Conservation (phyloP, 192 early-diverging fungal genomes). For the Gonapodya sp. region DNA sequence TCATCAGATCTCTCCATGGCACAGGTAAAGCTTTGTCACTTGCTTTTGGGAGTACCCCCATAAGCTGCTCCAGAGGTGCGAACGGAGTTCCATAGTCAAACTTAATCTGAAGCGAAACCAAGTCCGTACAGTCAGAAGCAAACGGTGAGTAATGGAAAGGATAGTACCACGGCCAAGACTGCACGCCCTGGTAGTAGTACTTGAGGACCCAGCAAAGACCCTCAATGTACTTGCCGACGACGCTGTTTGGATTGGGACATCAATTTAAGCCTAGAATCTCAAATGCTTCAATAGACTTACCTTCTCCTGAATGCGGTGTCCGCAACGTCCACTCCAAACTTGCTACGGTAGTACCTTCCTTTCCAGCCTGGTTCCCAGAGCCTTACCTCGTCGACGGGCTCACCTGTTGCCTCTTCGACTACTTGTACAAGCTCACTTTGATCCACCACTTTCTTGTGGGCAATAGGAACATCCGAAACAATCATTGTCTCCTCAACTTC, state of each 20-base stretch:
- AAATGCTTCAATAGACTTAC: slow-evolving; percentile 58
- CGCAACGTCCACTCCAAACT: slow-evolving; percentile 33
- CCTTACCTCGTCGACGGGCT: slow-evolving; percentile 44
- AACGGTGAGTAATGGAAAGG: slow-evolving; percentile 94
- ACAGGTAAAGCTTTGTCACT: slow-evolving; percentile 58
- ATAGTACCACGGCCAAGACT: slow-evolving; percentile 96
- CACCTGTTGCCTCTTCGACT: slow-evolving; percentile 3
- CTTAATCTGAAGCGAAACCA: slow-evolving; percentile 58
- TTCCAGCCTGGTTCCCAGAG: slow-evolving; percentile 74
- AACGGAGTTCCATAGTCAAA: slow-evolving; percentile 82
- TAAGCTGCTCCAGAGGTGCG: slow-evolving; percentile 88
- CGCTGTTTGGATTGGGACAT: slow-evolving; percentile 11
- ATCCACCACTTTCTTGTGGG: slow-evolving; percentile 54
- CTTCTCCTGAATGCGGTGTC: slow-evolving; percentile 21
- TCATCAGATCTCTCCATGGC: slow-evolving; percentile 70
- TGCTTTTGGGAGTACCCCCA: slow-evolving; percentile 88
- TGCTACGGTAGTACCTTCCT: slow-evolving; percentile 66
- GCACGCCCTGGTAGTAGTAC: slow-evolving; percentile 91
- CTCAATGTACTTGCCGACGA: slow-evolving; percentile 62
- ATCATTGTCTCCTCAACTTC: slow-evolving; percentile 34
- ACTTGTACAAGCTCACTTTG: slow-evolving; percentile 31
- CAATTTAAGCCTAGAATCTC: slow-evolving; percentile 39
- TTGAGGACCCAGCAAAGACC: slow-evolving; percentile 92
- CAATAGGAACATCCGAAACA: slow-evolving; percentile 63
- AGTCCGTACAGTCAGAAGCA: slow-evolving; percentile 68